Conservation (phyloP, 192 early-diverging fungal genomes). For the Podila epigama region DNA sequence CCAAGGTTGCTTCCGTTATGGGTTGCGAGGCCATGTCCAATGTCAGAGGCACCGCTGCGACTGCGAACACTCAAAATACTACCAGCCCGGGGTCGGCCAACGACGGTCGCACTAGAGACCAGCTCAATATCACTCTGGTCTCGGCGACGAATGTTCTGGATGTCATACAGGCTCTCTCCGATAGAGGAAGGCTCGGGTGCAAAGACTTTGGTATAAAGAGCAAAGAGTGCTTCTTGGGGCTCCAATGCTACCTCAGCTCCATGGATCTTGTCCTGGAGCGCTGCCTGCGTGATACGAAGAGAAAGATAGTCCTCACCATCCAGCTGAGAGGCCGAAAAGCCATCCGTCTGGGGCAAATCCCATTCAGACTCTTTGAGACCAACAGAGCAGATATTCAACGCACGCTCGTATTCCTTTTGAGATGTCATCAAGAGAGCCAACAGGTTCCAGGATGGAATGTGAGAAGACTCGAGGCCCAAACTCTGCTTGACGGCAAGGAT, state of each 20-base stretch:
- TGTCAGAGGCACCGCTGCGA: slow-evolving; percentile 11
- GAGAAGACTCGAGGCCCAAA: slow-evolving; percentile 53
- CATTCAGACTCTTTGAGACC: slow-evolving; percentile 64
- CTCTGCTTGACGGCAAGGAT: slow-evolving; percentile 59
- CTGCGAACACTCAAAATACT: slow-evolving; percentile 25
- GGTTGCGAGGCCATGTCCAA: slow-evolving; percentile 4
- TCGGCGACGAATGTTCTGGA: slow-evolving; percentile 20
- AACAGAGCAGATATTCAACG: slow-evolving; percentile 66
- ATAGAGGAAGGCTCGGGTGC: slow-evolving; percentile 25
- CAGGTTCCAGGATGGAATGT: slow-evolving; percentile 76
- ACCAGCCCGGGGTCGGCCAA: slow-evolving; percentile 21
- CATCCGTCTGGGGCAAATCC: slow-evolving; percentile 19
- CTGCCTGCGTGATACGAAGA: slow-evolving; percentile 66
- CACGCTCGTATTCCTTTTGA: slow-evolving; percentile 66
- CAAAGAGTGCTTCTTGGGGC: slow-evolving; percentile 64
- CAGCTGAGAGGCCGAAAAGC: slow-evolving; percentile 2
- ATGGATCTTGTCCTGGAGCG: slow-evolving; percentile 54
- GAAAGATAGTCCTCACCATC: slow-evolving; percentile 63
- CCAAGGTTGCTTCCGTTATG: slow-evolving; percentile 19
- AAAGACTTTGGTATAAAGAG: slow-evolving; percentile 62
- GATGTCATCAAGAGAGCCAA: slow-evolving; percentile 68
- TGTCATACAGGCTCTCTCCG: slow-evolving; percentile 33
- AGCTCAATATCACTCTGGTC: slow-evolving; percentile 16
- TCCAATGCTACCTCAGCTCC: slow-evolving; percentile 61
- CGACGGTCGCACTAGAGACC: not conserved